These are phyloP conservation scores for Chrysoporthe deuterocubensis DNA, from an alignment of 2,329 filamentous ascomycete genomes.

Conservation along the genomic window DNA sequence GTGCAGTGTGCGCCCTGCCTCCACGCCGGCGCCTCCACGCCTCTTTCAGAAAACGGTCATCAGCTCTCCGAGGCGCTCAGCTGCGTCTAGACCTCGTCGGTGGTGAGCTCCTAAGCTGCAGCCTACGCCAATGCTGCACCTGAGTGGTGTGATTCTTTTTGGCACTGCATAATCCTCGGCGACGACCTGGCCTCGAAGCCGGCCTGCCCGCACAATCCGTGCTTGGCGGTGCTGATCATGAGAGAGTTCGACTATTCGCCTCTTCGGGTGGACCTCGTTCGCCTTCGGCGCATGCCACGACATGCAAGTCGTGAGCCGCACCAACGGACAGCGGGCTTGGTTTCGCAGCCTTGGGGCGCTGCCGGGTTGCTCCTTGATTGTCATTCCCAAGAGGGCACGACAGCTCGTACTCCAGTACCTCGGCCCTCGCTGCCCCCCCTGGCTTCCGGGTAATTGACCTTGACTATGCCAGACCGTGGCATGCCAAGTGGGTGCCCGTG, in stretches of 20 bases:
- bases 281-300: not conserved
- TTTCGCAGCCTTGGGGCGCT: not conserved
- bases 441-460: not conserved
- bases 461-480: not conserved
- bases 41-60: conserved; percentile 3
- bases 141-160: not conserved
- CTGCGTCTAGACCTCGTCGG: not conserved
- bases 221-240: conserved; percentile 5
- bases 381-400: not conserved
- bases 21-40: not conserved
- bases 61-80: conserved; percentile 7
- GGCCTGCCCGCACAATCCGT: not conserved
- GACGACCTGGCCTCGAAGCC: not conserved
- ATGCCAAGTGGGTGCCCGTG: not conserved
- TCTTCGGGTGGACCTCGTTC: not conserved
- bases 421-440: conserved; percentile 6
- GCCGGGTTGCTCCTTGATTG: not conserved
- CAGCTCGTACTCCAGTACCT: conserved; percentile 7
- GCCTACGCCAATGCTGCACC: not conserved
- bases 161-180: not conserved
- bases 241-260: not conserved
- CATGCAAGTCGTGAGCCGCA: not conserved
- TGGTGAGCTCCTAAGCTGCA: not conserved
- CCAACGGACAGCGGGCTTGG: not conserved
- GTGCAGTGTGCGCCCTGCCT: not conserved